phyloP scores from a whole-genome alignment of 306 rosid species.

The Urtica urens region DNA sequence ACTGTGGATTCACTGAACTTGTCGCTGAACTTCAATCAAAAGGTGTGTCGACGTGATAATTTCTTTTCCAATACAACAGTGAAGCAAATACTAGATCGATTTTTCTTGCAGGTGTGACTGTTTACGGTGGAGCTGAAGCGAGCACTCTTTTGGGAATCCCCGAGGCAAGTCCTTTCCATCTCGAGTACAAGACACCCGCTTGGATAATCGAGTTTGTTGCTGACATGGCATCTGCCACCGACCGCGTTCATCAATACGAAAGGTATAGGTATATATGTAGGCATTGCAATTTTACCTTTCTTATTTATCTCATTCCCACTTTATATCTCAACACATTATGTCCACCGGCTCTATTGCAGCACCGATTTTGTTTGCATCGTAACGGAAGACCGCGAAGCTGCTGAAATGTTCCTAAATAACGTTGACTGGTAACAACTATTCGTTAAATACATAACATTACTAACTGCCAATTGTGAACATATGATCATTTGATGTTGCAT shows the following conservation, averaged over 20 bases:
- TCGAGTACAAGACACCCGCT: constrained; percentile 64
- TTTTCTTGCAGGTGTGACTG: constrained; percentile 45
- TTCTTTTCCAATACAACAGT: background rate
- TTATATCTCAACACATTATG: too few species aligned
- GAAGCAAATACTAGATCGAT: too few species aligned
- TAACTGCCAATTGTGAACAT: background rate
- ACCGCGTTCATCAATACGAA: constrained; percentile 65
- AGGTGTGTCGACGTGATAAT: constrained; percentile 30
- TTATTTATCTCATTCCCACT: background rate
- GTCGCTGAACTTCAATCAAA: constrained; percentile 41
- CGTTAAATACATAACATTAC: background rate
- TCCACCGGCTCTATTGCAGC: constrained; percentile 31
- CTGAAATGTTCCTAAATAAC: constrained; percentile 48
- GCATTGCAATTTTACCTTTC: too few species aligned
- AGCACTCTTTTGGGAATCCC: constrained; percentile 36
- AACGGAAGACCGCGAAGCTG: constrained; percentile 56
- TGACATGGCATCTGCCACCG: constrained; percentile 60
- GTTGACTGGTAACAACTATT: constrained; percentile 52
- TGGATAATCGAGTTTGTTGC: constrained; percentile 81
- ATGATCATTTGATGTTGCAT: background rate
- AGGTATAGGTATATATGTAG: constrained; percentile 27
- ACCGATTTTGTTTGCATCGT: constrained; percentile 73
- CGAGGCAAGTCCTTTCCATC: constrained; percentile 45
- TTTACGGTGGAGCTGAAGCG: constrained; percentile 75
- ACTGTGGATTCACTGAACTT: constrained; percentile 41